These are phyloP conservation scores for Alliaria petiolata DNA, from an alignment of 345 rosid species.

Conservation along the genomic window DNA sequence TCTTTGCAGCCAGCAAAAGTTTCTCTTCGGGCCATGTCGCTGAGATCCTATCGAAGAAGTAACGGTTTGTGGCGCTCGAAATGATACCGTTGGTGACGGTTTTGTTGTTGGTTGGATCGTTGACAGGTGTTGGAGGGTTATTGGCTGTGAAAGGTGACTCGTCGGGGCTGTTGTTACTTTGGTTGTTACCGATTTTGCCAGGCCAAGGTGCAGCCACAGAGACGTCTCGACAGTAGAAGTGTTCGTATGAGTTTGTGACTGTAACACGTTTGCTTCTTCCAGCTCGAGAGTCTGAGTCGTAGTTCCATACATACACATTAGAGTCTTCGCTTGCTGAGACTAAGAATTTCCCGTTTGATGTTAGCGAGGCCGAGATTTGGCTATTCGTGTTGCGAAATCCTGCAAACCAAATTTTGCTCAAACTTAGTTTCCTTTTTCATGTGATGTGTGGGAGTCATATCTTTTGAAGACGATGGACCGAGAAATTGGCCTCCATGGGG, in stretches of 20 bases:
- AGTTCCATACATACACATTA: slow-evolving; percentile 84
- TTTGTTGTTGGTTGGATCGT: slow-evolving; percentile 46
- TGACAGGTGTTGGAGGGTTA: slow-evolving; percentile 88
- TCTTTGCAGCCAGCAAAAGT: slow-evolving; percentile 45
- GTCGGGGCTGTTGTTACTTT: slow-evolving; percentile 39
- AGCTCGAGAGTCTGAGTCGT: slow-evolving; percentile 74
- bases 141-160: slow-evolving; percentile 50
- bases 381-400: slow-evolving; percentile 90
- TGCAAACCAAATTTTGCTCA: slow-evolving; percentile 31
- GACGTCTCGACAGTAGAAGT: slow-evolving; percentile 87
- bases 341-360: slow-evolving; percentile 72
- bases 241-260: slow-evolving; percentile 66
- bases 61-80: slow-evolving; percentile 76
- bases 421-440: background rate
- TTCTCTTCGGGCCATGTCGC: slow-evolving; percentile 95
- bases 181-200: slow-evolving; percentile 50
- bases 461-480: background rate
- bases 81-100: slow-evolving; percentile 58
- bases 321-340: slow-evolving; percentile 97
- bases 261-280: slow-evolving; percentile 75
- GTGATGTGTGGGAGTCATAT: background rate
- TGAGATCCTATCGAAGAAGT: slow-evolving; percentile 85
- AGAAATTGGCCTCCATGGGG: background rate
- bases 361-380: slow-evolving; percentile 78
- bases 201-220: slow-evolving; percentile 94